Base-by-base conservation (phyloP, 2,329 filamentous ascomycete genomes). In the Claviceps fusiformis region DNA sequence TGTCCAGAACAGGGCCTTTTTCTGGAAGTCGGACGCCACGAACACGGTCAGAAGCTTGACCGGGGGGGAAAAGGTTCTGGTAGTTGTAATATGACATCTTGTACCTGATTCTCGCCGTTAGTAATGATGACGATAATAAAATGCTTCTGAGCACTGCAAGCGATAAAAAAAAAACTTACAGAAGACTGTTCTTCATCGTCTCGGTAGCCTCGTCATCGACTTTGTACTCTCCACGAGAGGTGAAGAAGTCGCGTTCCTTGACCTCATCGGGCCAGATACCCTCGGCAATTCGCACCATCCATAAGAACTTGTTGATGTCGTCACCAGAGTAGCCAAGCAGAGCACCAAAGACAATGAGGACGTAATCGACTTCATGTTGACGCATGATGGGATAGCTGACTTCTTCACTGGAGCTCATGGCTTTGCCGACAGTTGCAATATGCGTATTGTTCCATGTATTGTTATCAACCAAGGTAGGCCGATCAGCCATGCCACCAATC, bases 21-120 rank as follows among this genome's bases (percentile, higher is more conserved):
- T 89, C 82, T n/a, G 93, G 95, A 53, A 97, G 75, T 58, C 81
- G 82, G 43, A 81, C 80, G 61, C 85, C 83, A 67, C 93, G 90
- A 60, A 98, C 93, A 62, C 93, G 86, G 69, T 98, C 93, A 63
- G 83, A 76, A 41, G 89, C 91, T 73, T 97, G 90, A 59, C 93
- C 93, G 2, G 86, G 79, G 48, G 91, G 92, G 81, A 97, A 98
- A 59, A 98, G 82, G 50, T 80, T 75, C 71, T 92, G 82, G 78
- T 88, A 98, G 79, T 97, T 97, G 82, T 98, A 88, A 80, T 98
- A 98, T 27, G 90, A 96, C 91, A 98, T 96, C 81, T 98, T 98
- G 82, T 98, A 98, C 89, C 91, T 95, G 61, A 31, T 52, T 64
- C 71, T 58, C 70, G 67, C 47, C 35, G 19, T 55, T 43, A 51